Conservation (phyloP, 2,329 filamentous ascomycete genomes). For the Aspergillus sp. region DNA sequence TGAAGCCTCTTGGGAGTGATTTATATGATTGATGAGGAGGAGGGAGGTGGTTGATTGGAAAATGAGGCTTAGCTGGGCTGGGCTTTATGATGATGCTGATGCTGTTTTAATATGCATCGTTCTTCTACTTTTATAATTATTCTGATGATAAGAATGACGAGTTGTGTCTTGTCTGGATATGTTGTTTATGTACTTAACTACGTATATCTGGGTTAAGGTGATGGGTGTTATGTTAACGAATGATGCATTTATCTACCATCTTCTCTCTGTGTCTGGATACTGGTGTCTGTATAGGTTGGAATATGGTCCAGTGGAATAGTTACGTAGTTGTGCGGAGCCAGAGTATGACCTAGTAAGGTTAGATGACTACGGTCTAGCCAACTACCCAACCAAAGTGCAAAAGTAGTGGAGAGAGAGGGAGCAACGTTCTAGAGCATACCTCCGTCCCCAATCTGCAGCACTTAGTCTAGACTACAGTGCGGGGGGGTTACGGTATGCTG, state of each 20-base stretch:
- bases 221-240: not conserved
- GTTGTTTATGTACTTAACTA: no score
- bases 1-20: not conserved
- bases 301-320: not conserved
- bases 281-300: not conserved
- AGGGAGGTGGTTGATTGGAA: not conserved
- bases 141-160: no score
- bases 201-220: no score
- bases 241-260: not conserved
- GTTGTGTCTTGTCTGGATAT: no score
- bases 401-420: not conserved
- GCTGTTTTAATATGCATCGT: not conserved
- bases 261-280: not conserved
- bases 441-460: not conserved
- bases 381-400: no score
- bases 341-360: no score
- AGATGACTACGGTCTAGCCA: not conserved
- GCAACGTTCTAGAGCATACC: not conserved
- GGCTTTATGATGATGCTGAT: not conserved
- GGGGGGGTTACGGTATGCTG: constrained; percentile 12
- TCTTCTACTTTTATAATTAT: not conserved
- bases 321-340: no score
- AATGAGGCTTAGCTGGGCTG: not conserved
- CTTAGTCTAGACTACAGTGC: not conserved
- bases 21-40: no score